phyloP scores from a whole-genome alignment of 2,329 filamentous ascomycete genomes.

The Biscogniauxia marginata region DNA sequence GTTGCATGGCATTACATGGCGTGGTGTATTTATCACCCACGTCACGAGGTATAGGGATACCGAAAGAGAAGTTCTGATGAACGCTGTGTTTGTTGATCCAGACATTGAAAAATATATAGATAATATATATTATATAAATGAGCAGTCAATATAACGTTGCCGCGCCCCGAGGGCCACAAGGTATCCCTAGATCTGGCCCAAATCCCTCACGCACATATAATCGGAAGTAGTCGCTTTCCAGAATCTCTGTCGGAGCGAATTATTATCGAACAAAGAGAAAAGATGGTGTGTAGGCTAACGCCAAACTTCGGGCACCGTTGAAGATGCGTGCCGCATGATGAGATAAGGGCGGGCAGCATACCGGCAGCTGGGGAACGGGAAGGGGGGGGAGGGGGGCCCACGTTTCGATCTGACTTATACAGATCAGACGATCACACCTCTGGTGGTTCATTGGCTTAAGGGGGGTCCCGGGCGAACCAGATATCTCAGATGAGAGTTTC shows the following conservation, averaged over 20 bases:
- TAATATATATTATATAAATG: too few relatives aligned
- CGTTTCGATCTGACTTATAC: constrained; percentile 2
- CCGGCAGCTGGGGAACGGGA: constrained; percentile 2
- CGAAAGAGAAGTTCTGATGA: neutral
- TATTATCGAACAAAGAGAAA: neutral
- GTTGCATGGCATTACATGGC: neutral
- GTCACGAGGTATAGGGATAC: neutral
- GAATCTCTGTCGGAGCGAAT: neutral
- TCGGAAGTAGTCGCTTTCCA: neutral
- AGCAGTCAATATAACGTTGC: neutral
- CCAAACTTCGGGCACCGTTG: neutral
- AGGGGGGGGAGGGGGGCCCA: too few relatives aligned
- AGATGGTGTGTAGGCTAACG: neutral
- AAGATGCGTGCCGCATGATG: neutral
- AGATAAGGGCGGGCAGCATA: neutral
- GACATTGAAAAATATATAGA: too few relatives aligned
- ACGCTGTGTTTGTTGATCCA: neutral
- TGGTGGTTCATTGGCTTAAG: neutral
- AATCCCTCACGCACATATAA: neutral
- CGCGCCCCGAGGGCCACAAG: neutral
- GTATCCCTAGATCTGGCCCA: neutral
- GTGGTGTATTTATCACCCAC: neutral
- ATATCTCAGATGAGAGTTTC: neutral
- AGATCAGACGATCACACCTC: constrained; percentile 7
- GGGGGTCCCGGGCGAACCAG: neutral